Conservation (phyloP, 805 yeast species). For the Candida insectalens region DNA sequence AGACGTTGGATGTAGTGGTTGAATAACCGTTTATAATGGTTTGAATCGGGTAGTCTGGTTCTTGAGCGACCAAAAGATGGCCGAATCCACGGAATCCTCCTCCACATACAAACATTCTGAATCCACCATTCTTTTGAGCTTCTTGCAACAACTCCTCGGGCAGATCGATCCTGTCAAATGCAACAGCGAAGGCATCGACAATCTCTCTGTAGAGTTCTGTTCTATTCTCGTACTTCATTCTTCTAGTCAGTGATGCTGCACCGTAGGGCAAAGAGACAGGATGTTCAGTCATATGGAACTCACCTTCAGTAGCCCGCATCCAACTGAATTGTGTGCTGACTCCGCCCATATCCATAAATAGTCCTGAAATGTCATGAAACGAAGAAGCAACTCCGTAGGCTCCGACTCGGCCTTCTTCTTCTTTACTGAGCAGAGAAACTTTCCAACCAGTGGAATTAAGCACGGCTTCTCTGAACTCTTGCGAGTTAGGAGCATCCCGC, state of each 20-base stretch:
- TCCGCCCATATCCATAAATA: slow-evolving; percentile 68
- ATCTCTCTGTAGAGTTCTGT: slow-evolving; percentile 45
- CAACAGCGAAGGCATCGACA: slow-evolving; percentile 37
- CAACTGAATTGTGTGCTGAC: slow-evolving; percentile 63
- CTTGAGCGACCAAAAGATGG: slow-evolving; percentile 39
- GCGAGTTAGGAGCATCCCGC: slow-evolving; percentile 56
- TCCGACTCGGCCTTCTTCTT: slow-evolving; percentile 59
- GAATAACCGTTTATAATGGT: slow-evolving; percentile 64
- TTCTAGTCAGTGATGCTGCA: slow-evolving; percentile 54
- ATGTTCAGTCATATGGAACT: slow-evolving; percentile 39
- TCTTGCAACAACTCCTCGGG: slow-evolving; percentile 41
- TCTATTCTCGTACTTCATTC: slow-evolving; percentile 42
- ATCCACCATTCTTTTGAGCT: slow-evolving; percentile 49
- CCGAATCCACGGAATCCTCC: slow-evolving; percentile 71
- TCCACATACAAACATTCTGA: slow-evolving; percentile 58
- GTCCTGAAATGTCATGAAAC: slow-evolving; percentile 54
- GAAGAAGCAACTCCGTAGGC: slow-evolving; percentile 71
- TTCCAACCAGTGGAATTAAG: slow-evolving; percentile 56
- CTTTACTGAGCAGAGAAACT: slow-evolving; percentile 48
- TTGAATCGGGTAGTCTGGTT: slow-evolving; percentile 55
- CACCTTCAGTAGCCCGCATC: slow-evolving; percentile 50
- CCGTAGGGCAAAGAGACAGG: slow-evolving; percentile 69
- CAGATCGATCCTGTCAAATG: slow-evolving; percentile 39
- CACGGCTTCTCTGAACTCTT: slow-evolving; percentile 47
- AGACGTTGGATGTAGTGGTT: slow-evolving; percentile 42